Conservation (phyloP, 2,329 filamentous ascomycete genomes). For the Ceratocystis diversiconidia region DNA sequence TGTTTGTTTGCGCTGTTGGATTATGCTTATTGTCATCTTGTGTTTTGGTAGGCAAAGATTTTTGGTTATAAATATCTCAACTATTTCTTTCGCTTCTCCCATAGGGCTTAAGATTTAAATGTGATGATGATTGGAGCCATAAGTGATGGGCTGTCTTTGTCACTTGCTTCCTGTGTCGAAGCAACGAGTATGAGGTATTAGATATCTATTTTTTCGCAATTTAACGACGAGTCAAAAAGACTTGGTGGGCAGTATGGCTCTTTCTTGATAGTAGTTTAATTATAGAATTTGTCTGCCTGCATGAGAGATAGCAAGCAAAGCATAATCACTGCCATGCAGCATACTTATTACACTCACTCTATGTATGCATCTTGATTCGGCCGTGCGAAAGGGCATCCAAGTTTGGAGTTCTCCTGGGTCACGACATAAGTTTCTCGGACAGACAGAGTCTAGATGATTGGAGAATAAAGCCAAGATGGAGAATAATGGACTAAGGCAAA, state of each 20-base stretch:
- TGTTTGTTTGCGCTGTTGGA: neutral
- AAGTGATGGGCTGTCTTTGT: neutral
- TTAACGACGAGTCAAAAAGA: neutral
- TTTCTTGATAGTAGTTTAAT: neutral
- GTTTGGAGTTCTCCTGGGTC: neutral
- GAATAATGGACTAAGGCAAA: neutral
- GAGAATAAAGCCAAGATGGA: neutral
- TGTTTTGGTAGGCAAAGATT: neutral
- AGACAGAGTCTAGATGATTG: neutral
- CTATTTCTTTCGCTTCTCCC: neutral
- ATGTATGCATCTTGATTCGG: neutral
- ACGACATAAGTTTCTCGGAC: neutral
- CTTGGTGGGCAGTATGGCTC: neutral
- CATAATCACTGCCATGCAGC: neutral
- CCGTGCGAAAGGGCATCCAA: no score
- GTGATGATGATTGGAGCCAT: neutral
- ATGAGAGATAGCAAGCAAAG: neutral
- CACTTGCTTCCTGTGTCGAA: neutral
- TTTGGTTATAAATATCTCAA: neutral
- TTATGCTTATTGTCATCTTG: conserved; percentile 7
- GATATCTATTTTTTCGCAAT: neutral
- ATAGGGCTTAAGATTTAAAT: neutral
- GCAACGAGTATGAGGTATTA: neutral
- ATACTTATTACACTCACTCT: neutral
- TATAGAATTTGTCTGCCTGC: neutral